Evolutionary conservation across 306 rosid species (phyloP), one percentile per base, ranked within the genome.

Genomic region (Parietaria judaica): DNA sequence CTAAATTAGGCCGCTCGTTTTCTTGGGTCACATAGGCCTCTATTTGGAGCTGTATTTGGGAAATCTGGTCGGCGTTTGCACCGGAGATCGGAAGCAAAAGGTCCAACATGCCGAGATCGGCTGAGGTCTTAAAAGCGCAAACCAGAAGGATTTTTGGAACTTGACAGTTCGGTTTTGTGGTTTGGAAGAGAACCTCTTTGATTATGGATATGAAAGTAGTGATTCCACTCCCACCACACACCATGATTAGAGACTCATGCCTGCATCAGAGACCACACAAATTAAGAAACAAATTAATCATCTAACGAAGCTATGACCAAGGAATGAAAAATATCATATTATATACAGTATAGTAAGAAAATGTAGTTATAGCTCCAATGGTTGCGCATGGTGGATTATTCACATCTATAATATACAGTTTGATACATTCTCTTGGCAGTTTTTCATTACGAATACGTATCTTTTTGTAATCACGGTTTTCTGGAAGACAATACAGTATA

Each of bases 191-290:
- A 10, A 88, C 69, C 46, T 88, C 90, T 0, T 83, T 80, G 63
- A 85, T 83, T 65, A 88, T 58, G 47, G 96, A 79, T 56, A 85
- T 69, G 68, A 83, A 81, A 1, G 96, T 80, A 47, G 90, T 68
- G 10, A 85, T 70, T 14, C 96, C 94, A 60, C 82, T 81, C 17
- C 96, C 94, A 56, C 94, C 88, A 17, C 84, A 58, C 12, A 84
- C 61, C 83, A 84, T 54, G 48, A 81, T 65, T 44, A 84, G 54
- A 14, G 48, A 63, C 38, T 81, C 79, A 36, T 79, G 84, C 67
- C 86, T 78, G 59, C 66, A 62, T 62, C 14, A 61, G 69, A 8
- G 69, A 8, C 31, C 23, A 53, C 7, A 50, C 54, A 41, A n/a
- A 50, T 50, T n/a, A n/a, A n/a, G n/a, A 50, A 6, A 50, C 54